Evolutionary conservation across 768 basidiomycete genomes (phyloP).

Genomic region (Panaeolus papilionaceus): DNA sequence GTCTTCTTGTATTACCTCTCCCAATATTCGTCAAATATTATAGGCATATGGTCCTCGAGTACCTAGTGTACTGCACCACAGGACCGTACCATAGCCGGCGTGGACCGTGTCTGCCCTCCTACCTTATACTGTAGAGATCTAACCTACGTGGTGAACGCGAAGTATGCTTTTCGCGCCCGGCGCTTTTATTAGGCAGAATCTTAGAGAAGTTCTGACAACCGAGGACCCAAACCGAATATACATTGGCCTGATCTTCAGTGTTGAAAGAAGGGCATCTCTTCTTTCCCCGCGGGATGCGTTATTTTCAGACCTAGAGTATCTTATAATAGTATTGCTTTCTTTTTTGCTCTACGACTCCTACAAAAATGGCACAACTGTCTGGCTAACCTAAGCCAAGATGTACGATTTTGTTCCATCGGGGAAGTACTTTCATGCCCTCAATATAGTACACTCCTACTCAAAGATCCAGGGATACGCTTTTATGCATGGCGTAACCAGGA

Average conservation of each 20-base stretch:
- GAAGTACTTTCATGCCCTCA: too few species aligned
- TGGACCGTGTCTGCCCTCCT: constrained; percentile 41
- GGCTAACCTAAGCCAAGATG: background rate
- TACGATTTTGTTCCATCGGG: background rate
- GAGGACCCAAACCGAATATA: background rate
- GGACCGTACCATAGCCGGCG: constrained; percentile 31
- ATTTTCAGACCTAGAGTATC: background rate
- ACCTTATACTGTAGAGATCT: constrained; percentile 52
- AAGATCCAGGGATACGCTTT: background rate
- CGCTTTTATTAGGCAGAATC: constrained; percentile 4
- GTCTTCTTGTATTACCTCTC: too few species aligned
- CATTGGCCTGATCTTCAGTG: background rate
- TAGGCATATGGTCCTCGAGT: background rate
- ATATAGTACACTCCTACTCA: too few species aligned
- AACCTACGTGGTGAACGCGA: constrained; percentile 40
- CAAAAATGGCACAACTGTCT: background rate
- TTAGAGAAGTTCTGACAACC: constrained; percentile 6
- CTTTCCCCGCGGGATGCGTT: constrained; percentile 5
- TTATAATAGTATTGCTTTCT: background rate
- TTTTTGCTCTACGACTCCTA: background rate
- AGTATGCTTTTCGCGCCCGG: constrained; percentile 17
- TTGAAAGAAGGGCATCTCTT: background rate
- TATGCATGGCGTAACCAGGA: too few species aligned
- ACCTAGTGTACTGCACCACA: background rate
- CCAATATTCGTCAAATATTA: background rate